These are phyloP conservation scores for Mycosphaerella arachidis DNA, from an alignment of 2,329 filamentous ascomycete genomes.

Conservation along the genomic window DNA sequence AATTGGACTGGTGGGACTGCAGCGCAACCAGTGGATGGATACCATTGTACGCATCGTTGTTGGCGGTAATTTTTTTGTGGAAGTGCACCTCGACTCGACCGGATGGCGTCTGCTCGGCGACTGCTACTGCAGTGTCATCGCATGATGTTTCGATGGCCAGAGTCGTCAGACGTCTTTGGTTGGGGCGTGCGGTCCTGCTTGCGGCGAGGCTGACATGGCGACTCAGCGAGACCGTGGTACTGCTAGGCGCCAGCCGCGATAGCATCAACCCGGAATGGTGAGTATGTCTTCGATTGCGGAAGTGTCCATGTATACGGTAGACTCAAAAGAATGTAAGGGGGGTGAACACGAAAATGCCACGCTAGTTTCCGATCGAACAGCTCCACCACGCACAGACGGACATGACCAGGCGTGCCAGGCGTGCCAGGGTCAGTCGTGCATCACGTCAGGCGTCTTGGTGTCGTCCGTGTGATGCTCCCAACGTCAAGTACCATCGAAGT, in stretches of 20 bases:
- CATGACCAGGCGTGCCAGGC: too few species aligned
- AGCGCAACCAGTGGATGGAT: slow-evolving; percentile 76
- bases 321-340: background rate
- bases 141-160: slow-evolving; percentile 81
- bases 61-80: slow-evolving; percentile 75
- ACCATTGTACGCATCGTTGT: slow-evolving; percentile 69
- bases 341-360: background rate
- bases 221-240: background rate
- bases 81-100: slow-evolving; percentile 50
- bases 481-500: background rate
- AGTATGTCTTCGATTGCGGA: background rate
- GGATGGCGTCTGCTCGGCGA: slow-evolving; percentile 47
- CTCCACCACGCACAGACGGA: too few species aligned
- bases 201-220: background rate
- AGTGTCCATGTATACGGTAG: background rate
- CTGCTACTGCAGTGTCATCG: slow-evolving; percentile 87
- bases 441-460: too few species aligned
- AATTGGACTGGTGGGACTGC: slow-evolving; percentile 66
- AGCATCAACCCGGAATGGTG: background rate
- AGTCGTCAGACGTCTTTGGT: slow-evolving; percentile 36
- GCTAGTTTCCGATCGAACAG: background rate
- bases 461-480: background rate
- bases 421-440: too few species aligned
- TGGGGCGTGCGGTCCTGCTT: background rate
- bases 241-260: background rate